Base-by-base conservation (phyloP, 2,329 filamentous ascomycete genomes). In the Fusarium algeriense region DNA sequence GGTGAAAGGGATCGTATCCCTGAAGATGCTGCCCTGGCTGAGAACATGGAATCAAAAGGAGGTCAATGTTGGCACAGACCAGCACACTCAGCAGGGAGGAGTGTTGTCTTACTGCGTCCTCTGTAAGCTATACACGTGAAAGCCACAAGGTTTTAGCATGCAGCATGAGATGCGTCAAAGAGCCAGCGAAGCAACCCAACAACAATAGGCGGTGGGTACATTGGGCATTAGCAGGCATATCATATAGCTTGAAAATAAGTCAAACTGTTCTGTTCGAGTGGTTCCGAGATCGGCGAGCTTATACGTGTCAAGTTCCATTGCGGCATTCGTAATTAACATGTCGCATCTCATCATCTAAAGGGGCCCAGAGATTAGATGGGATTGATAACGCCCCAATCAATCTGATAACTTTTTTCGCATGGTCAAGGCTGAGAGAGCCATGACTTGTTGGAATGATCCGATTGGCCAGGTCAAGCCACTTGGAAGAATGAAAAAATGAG, bases 361-460 rank as follows among this genome's bases (percentile, higher is more conserved):
- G 53, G 53, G 67, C 41, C 60, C 58, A 23, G 68, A 76, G 75
- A 76, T 77, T 77, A 77, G 75, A 77, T 77, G 68, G 70, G 75
- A 77, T 77, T 77, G 75, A 77, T 77, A 76, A 77, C 63, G 34
- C 37, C 32, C 54, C 50, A 50, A 50, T 67, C 53, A 57, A 72
- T 72, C 69, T 72, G 69, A 70, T 72, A 72, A 72, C 52, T 57
- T 49, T 35, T 60, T 23, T 54, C n/a, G 15, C 44, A 9, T 52
- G 56, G 52, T 66, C 56, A 60, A 52, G 49, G 53, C 60, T 64
- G 34, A 53, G 30, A 19, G 32, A 48, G 41, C 58, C 63, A 60
- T 34, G 58, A 40, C 58, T 52, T 38, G 23, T 37, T 71, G 62
- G 58, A 44, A n/a, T 17, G 20, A 60, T 66, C 69, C 71, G 70